Evolutionary conservation across 768 basidiomycete genomes (phyloP), one percentile per base, ranked within the genome.

Genomic region (Mycena belliarum): DNA sequence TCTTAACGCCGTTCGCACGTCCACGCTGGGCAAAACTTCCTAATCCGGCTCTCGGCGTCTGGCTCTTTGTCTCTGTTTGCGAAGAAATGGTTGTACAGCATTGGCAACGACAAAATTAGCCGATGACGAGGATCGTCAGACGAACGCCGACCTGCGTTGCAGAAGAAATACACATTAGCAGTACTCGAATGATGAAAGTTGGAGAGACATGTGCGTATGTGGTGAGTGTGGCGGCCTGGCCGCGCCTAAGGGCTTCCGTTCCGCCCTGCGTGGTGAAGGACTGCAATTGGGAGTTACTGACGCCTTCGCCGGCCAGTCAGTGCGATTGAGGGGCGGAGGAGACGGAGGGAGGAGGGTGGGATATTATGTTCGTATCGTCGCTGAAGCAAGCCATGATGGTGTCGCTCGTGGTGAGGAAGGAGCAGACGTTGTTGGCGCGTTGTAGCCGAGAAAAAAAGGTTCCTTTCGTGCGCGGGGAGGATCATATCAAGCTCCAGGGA

Each of bases 231-330:
- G 81, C 84, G 87, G 69, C 0, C 74, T 79, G 11, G 81, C 84
- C 26, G 74, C 73, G n/a, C 86, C 86, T 12, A 12, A 32, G 12
- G 16, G 82, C 81, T 68, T 89, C 87, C 0, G 82, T 83, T 7
- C 87, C 87, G 8, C 77, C 85, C 12, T 88, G 85, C 2, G 79
- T 79, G 14, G 80, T 84, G 35, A 69, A 77, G 50, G 88, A n/a
- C n/a, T n/a, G 74, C 71, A 78, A 88, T 63, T 88, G 80, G 3
- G 82, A 79, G 15, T 76, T 65, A 57, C 71, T 69, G 29, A 89
- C 60, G 6, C 77, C 74, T 32, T 79, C 72, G 44, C 75, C 70
- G 10, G 77, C 29, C 50, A 0, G 79, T 79, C 64, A 89, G 29
- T 32, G 68, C 60, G 84, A 81, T 85, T 88, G 37, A 40, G 2